Evolutionary conservation across 192 early-diverging fungal species (phyloP), one percentile per base, ranked within the genome.

Genomic region (Coemansia sp.): DNA sequence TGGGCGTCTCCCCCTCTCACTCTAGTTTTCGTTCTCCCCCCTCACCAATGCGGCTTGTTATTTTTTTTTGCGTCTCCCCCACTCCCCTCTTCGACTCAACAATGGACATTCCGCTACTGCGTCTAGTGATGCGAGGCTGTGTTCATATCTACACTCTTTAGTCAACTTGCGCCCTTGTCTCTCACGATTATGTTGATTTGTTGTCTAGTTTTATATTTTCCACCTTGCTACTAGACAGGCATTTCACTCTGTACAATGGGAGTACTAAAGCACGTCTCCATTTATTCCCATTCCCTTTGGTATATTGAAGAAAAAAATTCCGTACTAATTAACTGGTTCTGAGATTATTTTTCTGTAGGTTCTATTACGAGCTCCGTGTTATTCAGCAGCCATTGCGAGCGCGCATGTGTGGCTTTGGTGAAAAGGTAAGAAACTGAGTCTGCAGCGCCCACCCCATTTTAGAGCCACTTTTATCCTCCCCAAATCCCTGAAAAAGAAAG

Each of bases 341-440:
- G 3, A 16, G 24, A 24, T 24, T 24, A 29, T n/a, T 15, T 16
- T 27, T 50, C 24, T 66, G 59, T 82, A 82, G 80, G 62, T 82
- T 76, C 60, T 81, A 73, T 24, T 86, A 88, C 64, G 71, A 78
- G 30, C 67, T 87, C 10, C 69, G 72, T 10, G 87, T 91, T 32
- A 65, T 83, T 10, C 90, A 91, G 65, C 83, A 91, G 53, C 90
- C 90, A 13, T 69, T 83, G 22, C 78, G 84, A 29, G 89, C 88
- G 20, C 85, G 88, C 30, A 86, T 83, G 78, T 89, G 86, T 65
- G 89, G 87, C n/a, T 89, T 89, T 76, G 86, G 86, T 5, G 88
- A 91, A 59, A 89, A 87, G 66, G 79, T 73, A 77, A 66, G 61
- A 0, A 20, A 16, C 20, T 18, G 20, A 29, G 16, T 56, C 34